A percentile compares a stretch with the other conserved stretches of the same genome.
Evolutionary conservation across 139 green algal species (phyloP).

Genomic region (Desmodesmus armatus): DNA sequence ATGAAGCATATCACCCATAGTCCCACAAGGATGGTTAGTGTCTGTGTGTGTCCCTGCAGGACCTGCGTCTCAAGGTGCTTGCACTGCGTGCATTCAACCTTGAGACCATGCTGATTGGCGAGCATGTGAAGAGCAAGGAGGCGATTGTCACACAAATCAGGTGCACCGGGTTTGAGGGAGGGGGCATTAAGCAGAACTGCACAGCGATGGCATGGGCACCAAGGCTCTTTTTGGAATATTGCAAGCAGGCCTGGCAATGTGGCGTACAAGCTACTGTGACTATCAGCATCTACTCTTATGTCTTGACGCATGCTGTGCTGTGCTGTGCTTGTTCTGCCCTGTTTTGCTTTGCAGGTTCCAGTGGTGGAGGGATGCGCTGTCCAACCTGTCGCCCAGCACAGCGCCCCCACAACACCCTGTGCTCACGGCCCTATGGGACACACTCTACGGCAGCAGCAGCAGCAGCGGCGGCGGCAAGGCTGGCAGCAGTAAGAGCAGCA

Average conservation of each 20-base stretch:
- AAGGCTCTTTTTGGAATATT: no score
- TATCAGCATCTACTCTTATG: no score
- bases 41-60: conserved; percentile 53
- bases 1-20: no score
- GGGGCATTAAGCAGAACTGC: no score
- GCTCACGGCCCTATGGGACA: conserved; percentile 57
- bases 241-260: no score
- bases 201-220: no score
- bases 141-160: conserved; percentile 34
- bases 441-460: conserved; percentile 47
- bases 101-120: conserved; percentile 72
- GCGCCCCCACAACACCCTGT: conserved; percentile 62
- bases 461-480: conserved; percentile 64
- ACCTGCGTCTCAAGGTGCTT: conserved; percentile 68
- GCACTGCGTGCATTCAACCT: conserved; percentile 85
- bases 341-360: conserved; percentile 64
- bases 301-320: no score
- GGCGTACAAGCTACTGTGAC: no score
- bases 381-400: not conserved
- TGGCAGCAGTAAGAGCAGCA: conserved; percentile 46
- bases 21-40: no score
- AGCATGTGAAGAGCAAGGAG: conserved; percentile 53
- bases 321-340: no score
- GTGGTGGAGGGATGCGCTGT: conserved; percentile 87
- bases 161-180: not conserved